Evolutionary conservation across 306 rosid genomes (phyloP), one percentile per base, ranked within the genome.

Genomic region (Sicyos edulis): DNA sequence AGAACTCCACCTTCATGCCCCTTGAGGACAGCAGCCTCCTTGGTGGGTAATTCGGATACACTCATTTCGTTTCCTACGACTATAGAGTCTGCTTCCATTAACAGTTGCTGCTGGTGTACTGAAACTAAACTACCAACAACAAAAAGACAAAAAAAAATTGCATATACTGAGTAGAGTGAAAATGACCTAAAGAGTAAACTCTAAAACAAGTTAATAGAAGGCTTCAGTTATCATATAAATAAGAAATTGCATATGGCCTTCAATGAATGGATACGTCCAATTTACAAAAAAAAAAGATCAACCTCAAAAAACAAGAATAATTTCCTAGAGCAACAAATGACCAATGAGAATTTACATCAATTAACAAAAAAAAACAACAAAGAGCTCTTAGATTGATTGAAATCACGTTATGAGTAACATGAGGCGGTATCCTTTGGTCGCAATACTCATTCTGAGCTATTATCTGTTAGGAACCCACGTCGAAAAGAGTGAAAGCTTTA

Each of bases 1-100:
- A 90, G 73, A 3, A 93, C 89, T 19, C 84, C 95, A 3, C 97
- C 96, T 67, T 93, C 92, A 76, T 93, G 98, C 51, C 97, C 97
- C 72, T 80, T 86, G 15, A 93, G 84, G 11, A 87, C 87, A 77
- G 76, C 82, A 1, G 26, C 82, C 74, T 86, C 96, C 83, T 81
- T 86, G 74, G 37, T 70, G 6, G 92, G 96, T 63, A 91, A 83
- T 71, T 91, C 88, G 11, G 79, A 73, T 6, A 15, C 82, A 64
- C 88, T 85, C 92, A 87, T 87, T 57, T 71, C 56, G 37, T 55
- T 76, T 65, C 49, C 63, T 51, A 65, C n/a, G 19, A 14, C 37
- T 61, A 47, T 68, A 45, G 34, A 17, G 19, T 47, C 19, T 24
- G 20, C 11, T 69, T 21, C 73, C 37, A 66, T 66, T 10, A 21